phyloP scores from a whole-genome alignment of 2,329 filamentous ascomycete genomes.

The Aspergillus intermedius region DNA sequence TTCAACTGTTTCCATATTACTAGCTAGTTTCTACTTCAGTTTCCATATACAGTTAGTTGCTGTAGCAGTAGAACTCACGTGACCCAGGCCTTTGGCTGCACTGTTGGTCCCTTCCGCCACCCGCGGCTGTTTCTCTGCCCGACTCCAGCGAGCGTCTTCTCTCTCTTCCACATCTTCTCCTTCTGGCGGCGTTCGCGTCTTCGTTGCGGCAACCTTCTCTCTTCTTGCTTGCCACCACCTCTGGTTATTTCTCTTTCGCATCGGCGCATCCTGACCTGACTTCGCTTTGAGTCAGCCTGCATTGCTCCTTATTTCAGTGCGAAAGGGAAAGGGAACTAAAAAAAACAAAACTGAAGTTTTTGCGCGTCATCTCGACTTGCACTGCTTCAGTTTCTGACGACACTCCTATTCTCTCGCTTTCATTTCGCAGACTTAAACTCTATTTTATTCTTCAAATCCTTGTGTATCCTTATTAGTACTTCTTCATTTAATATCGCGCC shows the following conservation, averaged over 20 bases:
- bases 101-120: neutral
- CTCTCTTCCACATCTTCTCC: neutral
- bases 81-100: no score
- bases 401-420: neutral
- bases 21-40: no score
- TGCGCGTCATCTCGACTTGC: neutral
- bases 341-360: neutral
- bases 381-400: no score
- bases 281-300: neutral
- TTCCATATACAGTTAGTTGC: neutral
- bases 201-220: neutral
- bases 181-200: neutral
- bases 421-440: neutral
- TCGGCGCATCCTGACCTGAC: neutral
- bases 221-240: neutral
- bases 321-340: neutral
- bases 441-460: neutral
- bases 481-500: neutral
- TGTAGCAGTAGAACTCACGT: neutral
- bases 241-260: neutral
- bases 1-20: no score
- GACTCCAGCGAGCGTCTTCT: neutral
- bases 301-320: neutral
- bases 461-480: neutral
- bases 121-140: neutral